Evolutionary conservation across 2,329 filamentous ascomycete species (phyloP), one percentile per base, ranked within the genome.

Genomic region (Xylariales sp.): DNA sequence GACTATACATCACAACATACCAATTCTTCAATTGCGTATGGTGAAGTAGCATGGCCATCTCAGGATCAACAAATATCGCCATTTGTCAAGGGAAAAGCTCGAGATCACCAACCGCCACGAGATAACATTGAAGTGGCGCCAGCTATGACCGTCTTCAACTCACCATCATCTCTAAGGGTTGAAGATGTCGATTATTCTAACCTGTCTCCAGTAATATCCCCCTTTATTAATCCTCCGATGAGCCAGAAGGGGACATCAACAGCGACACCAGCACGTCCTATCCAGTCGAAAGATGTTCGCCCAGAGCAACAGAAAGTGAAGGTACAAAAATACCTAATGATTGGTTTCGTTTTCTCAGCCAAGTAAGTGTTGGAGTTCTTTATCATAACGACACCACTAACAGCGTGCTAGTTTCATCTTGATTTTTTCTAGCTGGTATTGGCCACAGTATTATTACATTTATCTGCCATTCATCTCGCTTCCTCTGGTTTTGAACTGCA

Each of bases 381-480:
- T 28, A 17, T 17, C 5, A 23, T 4, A 12, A 17, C 15, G 10
- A 4, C n/a, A 16, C 11, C 17, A 19, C 44, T 48, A 40, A 48
- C 41, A 6, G 7, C 4, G 4, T 15, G 15, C 5, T 17, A 51
- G 49, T 25, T 48, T 46, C 40, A 45, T 48, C 17, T 23, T 51
- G 14, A 51, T 51, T 29, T 51, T 65, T 6, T 55, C 61, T 1
- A 52, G 56, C 42, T 54, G 47, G 30, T 66, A 61, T 30, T 63
- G 60, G 46, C 56, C 69, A 38, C 54, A 61, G 13, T 65, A 64
- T 45, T 65, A 67, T 44, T 60, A 67, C 37, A 63, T 70, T 37
- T 63, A 71, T 14, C 51, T 68, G 0, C 57, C 70, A 2, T 55
- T 71, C 31, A 71, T 67, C 49, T 68, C 65, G 40, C 63, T 67